Evolutionary conservation across 345 rosid species (phyloP).

Genomic region (Camelina laxa): DNA sequence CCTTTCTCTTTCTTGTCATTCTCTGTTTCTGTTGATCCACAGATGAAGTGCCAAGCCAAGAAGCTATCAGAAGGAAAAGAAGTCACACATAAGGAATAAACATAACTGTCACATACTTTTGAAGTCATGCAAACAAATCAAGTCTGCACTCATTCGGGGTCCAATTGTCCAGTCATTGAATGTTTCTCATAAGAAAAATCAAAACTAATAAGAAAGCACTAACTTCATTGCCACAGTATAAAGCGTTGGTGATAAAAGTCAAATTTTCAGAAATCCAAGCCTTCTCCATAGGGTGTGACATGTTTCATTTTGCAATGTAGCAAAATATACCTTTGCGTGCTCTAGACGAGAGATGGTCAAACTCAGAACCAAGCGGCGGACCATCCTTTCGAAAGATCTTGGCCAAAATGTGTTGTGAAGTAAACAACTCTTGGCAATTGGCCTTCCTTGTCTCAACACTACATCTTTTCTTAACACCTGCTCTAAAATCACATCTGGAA

Average conservation of each 20-base stretch:
- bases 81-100: slow-evolving; percentile 27
- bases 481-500: slow-evolving; percentile 40
- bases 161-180: not conserved
- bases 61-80: slow-evolving; percentile 49
- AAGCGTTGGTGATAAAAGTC: not conserved
- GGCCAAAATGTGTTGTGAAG: slow-evolving; percentile 63
- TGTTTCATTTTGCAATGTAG: not conserved
- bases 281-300: slow-evolving; percentile 4
- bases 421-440: slow-evolving; percentile 53
- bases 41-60: slow-evolving; percentile 42
- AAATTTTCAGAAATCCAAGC: slow-evolving; percentile 8
- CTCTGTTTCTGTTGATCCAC: slow-evolving; percentile 48
- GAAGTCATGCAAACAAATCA: slow-evolving; percentile 6
- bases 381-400: slow-evolving; percentile 93
- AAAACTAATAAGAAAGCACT: slow-evolving; percentile 5
- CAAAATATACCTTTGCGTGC: slow-evolving; percentile 30
- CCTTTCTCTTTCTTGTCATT: slow-evolving; percentile 74
- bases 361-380: slow-evolving; percentile 80
- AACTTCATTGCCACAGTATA: not conserved
- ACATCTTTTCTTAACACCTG: slow-evolving; percentile 33
- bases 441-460: slow-evolving; percentile 39
- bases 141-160: not conserved
- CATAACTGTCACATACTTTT: not conserved
- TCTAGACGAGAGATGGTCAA: slow-evolving; percentile 63
- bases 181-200: not conserved